These are phyloP conservation scores for Maudiozyma turicensis DNA, from an alignment of 805 yeast species.

Conservation along the genomic window DNA sequence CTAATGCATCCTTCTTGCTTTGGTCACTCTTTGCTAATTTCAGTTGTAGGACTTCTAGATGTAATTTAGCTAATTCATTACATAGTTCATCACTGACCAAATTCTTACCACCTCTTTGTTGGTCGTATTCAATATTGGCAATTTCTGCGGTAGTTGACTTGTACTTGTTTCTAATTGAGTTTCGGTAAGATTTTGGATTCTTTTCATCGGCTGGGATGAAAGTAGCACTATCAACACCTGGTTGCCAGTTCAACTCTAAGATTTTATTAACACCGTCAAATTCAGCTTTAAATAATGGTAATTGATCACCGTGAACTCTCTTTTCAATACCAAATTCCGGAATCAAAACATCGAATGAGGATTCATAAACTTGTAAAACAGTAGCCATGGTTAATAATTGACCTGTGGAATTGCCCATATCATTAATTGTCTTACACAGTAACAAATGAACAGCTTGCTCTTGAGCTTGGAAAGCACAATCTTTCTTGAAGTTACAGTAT, in stretches of 20 bases:
- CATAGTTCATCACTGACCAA: slow-evolving; percentile 35
- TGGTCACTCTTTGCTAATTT: slow-evolving; percentile 21
- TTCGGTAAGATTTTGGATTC: slow-evolving; percentile 64
- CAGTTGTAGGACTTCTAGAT: slow-evolving; percentile 40
- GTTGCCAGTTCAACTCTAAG: slow-evolving; percentile 86
- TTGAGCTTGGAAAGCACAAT: slow-evolving; percentile 87
- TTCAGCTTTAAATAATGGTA: slow-evolving; percentile 87
- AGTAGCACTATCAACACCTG: slow-evolving; percentile 84
- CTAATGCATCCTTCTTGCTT: slow-evolving; percentile 36
- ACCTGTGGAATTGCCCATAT: slow-evolving; percentile 61
- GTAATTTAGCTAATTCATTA: slow-evolving; percentile 40
- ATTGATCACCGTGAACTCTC: slow-evolving; percentile 94
- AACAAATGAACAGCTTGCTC: slow-evolving; percentile 87
- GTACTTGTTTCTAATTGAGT: slow-evolving; percentile 68
- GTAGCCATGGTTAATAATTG: slow-evolving; percentile 79
- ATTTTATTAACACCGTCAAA: slow-evolving; percentile 59
- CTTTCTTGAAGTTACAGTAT: slow-evolving; percentile 91
- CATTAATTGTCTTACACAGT: slow-evolving; percentile 74
- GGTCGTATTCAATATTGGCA: slow-evolving; percentile 39
- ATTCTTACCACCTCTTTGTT: slow-evolving; percentile 16
- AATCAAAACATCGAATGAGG: slow-evolving; percentile 85
- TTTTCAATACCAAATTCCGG: slow-evolving; percentile 94
- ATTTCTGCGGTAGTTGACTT: slow-evolving; percentile 65
- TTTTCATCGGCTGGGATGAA: slow-evolving; percentile 86
- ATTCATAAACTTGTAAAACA: slow-evolving; percentile 87